These are phyloP conservation scores for Ajuga chamaepitys DNA, from an alignment of 257 asterid genomes.

Conservation along the genomic window DNA sequence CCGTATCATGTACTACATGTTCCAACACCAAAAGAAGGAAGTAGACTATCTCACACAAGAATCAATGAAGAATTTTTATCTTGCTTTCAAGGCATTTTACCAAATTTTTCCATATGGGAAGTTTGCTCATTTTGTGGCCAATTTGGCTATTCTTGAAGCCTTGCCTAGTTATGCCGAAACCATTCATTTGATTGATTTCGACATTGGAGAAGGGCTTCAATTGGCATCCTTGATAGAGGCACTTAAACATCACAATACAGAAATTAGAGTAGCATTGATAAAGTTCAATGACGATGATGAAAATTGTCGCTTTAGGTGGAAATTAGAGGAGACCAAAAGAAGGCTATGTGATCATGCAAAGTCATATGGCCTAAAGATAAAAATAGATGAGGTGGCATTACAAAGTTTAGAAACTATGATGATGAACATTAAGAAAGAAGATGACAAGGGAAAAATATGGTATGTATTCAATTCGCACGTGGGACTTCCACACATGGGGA, in stretches of 20 bases:
- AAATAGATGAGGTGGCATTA: conserved; percentile 31
- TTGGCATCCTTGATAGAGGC: conserved; percentile 38
- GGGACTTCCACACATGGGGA: conserved; percentile 44
- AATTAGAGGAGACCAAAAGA: conserved; percentile 38
- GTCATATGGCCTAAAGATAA: conserved; percentile 20
- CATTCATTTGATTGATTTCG: conserved; percentile 37
- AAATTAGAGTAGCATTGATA: conserved; percentile 28
- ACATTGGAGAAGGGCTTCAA: conserved; percentile 44
- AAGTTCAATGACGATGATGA: conserved; percentile 18
- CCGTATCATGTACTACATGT: conserved; percentile 33
- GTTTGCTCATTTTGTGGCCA: conserved; percentile 39
- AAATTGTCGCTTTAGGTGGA: conserved; percentile 12
- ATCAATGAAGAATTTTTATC: conserved; percentile 24
- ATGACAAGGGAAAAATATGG: conserved; percentile 19
- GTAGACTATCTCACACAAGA: conserved; percentile 32
- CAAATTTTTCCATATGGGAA: conserved; percentile 37
- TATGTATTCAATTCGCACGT: conserved; percentile 35
- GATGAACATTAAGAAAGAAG: not conserved
- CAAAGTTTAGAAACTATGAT: conserved; percentile 16
- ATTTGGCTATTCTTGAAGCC: conserved; percentile 32
- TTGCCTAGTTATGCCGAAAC: conserved; percentile 18
- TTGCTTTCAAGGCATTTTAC: conserved; percentile 36
- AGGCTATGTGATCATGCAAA: conserved; percentile 29
- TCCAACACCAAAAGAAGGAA: conserved; percentile 19
- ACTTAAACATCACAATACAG: conserved; percentile 7